Percentiles rank a stretch among this genome's conserved stretches.
Conservation (phyloP, 768 basidiomycete species). For the Boletus rubropictus region DNA sequence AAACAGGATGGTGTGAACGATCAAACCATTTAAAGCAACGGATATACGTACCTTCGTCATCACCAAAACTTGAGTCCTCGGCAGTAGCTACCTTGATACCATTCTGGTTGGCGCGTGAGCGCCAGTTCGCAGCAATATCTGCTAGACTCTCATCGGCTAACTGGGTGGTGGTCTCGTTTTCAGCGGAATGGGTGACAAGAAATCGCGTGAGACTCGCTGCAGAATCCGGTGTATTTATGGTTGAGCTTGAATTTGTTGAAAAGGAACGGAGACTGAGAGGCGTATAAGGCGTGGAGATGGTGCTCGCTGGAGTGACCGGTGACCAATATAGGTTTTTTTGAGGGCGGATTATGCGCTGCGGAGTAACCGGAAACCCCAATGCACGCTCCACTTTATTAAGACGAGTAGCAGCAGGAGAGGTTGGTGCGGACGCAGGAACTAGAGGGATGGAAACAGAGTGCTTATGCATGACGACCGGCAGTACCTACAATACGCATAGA, state of each 20-base stretch:
- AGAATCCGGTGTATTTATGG: conserved; percentile 53
- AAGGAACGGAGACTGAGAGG: conserved; percentile 65
- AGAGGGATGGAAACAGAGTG: conserved; percentile 27
- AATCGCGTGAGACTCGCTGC: conserved; percentile 38
- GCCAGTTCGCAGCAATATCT: conserved; percentile 65
- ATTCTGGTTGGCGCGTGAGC: conserved; percentile 63
- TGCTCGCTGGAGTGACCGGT: conserved; percentile 54
- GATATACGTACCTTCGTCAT: conserved; percentile 46
- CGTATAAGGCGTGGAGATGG: conserved; percentile 53
- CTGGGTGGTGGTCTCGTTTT: conserved; percentile 27
- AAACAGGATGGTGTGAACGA: conserved; percentile 13
- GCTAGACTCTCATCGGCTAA: conserved; percentile 45
- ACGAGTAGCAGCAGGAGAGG: conserved; percentile 38
- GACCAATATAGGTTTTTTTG: conserved; percentile 45
- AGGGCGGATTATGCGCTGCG: conserved; percentile 52
- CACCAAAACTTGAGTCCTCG: conserved; percentile 34
- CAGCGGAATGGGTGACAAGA: conserved; percentile 40
- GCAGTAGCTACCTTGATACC: conserved; percentile 58
- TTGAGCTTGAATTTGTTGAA: conserved; percentile 44
- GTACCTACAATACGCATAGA: conserved; percentile 6
- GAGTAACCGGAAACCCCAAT: conserved; percentile 49
- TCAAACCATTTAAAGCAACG: conserved; percentile 6
- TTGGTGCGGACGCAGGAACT: conserved; percentile 40
- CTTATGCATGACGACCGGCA: conserved; percentile 25
- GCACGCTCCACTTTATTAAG: conserved; percentile 28